Evolutionary conservation across 2,329 filamentous ascomycete genomes (phyloP), one percentile per base, ranked within the genome.

Genomic region (Aspergillus arachidicola): DNA sequence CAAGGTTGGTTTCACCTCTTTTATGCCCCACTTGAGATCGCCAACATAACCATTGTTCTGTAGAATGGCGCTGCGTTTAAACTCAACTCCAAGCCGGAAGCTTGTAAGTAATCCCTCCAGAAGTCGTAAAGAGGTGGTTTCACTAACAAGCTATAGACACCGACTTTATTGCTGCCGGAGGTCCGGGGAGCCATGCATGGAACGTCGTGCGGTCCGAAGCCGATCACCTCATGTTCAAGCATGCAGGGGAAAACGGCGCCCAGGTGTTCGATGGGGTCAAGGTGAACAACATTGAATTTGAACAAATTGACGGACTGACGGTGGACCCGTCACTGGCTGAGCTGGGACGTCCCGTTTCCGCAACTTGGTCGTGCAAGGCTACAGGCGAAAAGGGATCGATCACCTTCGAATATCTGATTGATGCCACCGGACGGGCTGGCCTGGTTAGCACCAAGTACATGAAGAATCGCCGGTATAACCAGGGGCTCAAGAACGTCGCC

Each of bases 401-500:
- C 34, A 14, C 34, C 34, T 84, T 84, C 62, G 71, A 84, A 5
- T 85, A 84, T 60, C 53, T 85, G 21, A 69, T 85, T 0, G 83
- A 86, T 69, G 83, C 83, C 0, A 81, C 75, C 57, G 83, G 84
- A 3, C 75, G 83, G 14, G 64, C 63, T 0, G 83, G 83, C 3
- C 56, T 85, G 3, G 23, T 85, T 12, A 78, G 73, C 56, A 85
- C 81, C 23, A 79, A 43, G 61, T 76, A 46, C 12, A 23, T 82
- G 28, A 84, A 83, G 71, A 83, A 83, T 65, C 78, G 83, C 1
- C 73, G 70, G 4, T 81, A 74, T 66, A 86, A 85, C 67, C 64
- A 81, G 45, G 79, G 75, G 0, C 72, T 85, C 23, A 84, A 84
- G 72, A 85, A 84, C 60, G 63, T 84, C 11, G 83, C 84, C 6